Evolutionary conservation across 75 land plant genomes (phyloP).

Genomic region (Pinus albicaulis): DNA sequence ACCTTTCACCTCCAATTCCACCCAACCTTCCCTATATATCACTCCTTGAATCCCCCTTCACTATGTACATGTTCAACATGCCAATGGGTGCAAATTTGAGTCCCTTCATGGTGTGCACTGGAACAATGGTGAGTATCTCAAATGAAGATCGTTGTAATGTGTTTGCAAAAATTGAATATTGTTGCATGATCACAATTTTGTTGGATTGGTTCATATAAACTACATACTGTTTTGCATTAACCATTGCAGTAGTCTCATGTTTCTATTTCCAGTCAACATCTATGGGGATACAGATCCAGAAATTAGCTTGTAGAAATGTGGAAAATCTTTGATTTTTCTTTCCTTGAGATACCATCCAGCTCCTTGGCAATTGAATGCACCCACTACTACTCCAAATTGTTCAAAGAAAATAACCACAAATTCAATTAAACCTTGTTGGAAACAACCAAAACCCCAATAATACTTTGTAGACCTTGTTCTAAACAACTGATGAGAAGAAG

Average conservation of each 20-base stretch:
- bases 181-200: conserved; percentile 9
- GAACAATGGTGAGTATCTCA: conserved; percentile 49
- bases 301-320: conserved; percentile 44
- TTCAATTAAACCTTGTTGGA: no score
- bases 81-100: conserved; percentile 25
- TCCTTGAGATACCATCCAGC: conserved; percentile 52
- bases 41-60: conserved; percentile 13
- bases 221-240: conserved; percentile 26
- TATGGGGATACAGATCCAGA: conserved; percentile 22
- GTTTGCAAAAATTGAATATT: background rate
- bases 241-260: conserved; percentile 29
- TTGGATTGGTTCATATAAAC: conserved; percentile 37
- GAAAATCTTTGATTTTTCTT: conserved; percentile 33
- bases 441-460: no score
- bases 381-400: conserved; percentile 58
- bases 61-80: conserved; percentile 2
- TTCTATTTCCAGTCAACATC: conserved; percentile 53
- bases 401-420: background rate
- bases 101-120: conserved; percentile 1
- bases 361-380: conserved; percentile 71
- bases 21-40: background rate
- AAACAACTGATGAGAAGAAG: no score
- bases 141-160: conserved; percentile 35
- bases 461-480: no score
- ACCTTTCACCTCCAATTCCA: no score